phyloP scores from a whole-genome alignment of 2,329 filamentous ascomycete genomes.

The Pezizomycotina sp. region DNA sequence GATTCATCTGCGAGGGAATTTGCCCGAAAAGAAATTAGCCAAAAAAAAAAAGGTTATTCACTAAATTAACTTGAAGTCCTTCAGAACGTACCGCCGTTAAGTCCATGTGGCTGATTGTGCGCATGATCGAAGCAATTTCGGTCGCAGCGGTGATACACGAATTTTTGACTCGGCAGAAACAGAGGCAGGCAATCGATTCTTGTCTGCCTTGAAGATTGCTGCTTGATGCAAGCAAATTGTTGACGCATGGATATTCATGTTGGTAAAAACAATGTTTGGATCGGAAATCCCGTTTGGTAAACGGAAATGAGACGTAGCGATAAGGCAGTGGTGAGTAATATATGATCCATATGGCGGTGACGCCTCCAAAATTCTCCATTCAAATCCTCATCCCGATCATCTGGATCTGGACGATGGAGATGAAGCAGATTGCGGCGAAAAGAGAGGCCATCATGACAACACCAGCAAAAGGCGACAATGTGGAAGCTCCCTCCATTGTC shows the following conservation, averaged over 20 bases:
- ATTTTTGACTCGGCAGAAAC: slow-evolving; percentile 81
- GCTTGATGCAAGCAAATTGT: slow-evolving; percentile 97
- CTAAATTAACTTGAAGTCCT: background rate
- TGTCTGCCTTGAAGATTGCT: slow-evolving; percentile 92
- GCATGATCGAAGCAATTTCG: slow-evolving; percentile 89
- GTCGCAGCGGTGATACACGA: slow-evolving; percentile 85
- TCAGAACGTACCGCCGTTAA: slow-evolving; percentile 50
- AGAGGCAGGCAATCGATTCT: slow-evolving; percentile 58
- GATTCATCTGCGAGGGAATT: slow-evolving; percentile 67
- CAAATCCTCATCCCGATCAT: slow-evolving; percentile 61
- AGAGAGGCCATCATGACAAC: slow-evolving; percentile 74
- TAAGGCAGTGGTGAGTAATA: slow-evolving; percentile 71
- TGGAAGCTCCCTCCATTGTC: slow-evolving; percentile 52
- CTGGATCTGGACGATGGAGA: slow-evolving; percentile 65
- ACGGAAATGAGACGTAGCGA: slow-evolving; percentile 67
- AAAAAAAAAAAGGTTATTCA: background rate
- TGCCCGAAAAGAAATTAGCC: no score
- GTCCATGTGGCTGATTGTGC: slow-evolving; percentile 81
- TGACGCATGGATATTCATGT: slow-evolving; percentile 94
- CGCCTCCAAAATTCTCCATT: slow-evolving; percentile 94
- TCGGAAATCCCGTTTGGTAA: slow-evolving; percentile 59
- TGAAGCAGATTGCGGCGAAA: slow-evolving; percentile 86
- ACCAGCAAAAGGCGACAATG: slow-evolving; percentile 60
- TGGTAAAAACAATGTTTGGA: slow-evolving; percentile 78
- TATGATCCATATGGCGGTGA: slow-evolving; percentile 75